Percentiles rank a stretch among this genome's conserved stretches.
Conservation (phyloP, 2,329 filamentous ascomycete species). For the Zasmidium citrigriseum region DNA sequence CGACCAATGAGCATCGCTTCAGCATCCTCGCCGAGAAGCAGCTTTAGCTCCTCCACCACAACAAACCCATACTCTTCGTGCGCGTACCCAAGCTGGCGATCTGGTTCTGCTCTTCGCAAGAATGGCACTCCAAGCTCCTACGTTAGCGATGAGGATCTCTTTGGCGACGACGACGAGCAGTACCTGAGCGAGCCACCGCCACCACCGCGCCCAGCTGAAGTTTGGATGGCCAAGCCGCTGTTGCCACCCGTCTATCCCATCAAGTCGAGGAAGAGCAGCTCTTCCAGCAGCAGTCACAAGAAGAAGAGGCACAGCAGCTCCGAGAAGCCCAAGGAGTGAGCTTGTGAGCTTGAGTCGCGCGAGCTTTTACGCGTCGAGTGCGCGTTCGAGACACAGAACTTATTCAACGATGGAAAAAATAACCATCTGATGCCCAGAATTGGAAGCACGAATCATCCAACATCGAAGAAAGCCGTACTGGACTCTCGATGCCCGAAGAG, state of each 20-base stretch:
- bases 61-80: conserved; percentile 23
- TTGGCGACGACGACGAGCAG: conserved; percentile 35
- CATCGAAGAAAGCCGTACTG: too few relatives aligned
- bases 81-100: conserved; percentile 19
- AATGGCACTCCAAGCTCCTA: conserved; percentile 33
- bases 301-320: conserved; percentile 23
- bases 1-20: conserved; percentile 21
- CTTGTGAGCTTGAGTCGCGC: background rate
- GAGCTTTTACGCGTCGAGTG: background rate
- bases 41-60: conserved; percentile 15
- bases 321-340: conserved; percentile 22
- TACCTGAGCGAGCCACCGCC: conserved; percentile 36
- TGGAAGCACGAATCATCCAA: background rate
- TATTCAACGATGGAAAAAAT: too few relatives aligned
- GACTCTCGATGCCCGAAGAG: too few relatives aligned
- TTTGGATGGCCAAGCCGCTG: conserved; percentile 34
- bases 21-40: conserved; percentile 15
- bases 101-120: conserved; percentile 18
- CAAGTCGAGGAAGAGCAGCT: conserved; percentile 20
- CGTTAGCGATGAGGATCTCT: conserved; percentile 40
- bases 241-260: conserved; percentile 30
- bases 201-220: conserved; percentile 35
- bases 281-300: conserved; percentile 19
- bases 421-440: too few relatives aligned
- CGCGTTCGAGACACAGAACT: too few relatives aligned